phyloP scores from a whole-genome alignment of 2,329 filamentous ascomycete genomes.

The Madurella fahalii region DNA sequence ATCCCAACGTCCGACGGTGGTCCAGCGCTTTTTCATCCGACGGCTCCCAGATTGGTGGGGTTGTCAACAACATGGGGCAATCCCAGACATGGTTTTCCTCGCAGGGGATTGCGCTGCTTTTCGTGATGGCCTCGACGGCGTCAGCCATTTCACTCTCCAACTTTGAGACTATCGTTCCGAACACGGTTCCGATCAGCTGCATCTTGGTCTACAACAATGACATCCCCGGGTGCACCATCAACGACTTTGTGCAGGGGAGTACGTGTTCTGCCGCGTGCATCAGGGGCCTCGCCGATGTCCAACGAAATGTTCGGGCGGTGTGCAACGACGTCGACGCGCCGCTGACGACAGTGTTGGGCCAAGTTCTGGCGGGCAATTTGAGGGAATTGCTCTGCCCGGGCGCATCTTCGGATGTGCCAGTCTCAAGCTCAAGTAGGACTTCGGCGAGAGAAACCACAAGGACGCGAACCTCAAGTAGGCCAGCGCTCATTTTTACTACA shows the following conservation, averaged over 20 bases:
- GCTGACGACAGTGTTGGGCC: constrained; percentile 34
- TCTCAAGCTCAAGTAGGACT: background rate
- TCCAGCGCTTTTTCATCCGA: background rate
- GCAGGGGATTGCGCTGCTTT: constrained; percentile 13
- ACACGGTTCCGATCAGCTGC: constrained; percentile 37
- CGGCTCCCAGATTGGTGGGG: background rate
- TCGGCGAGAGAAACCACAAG: background rate
- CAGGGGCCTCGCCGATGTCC: constrained; percentile 66
- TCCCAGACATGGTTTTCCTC: constrained; percentile 1
- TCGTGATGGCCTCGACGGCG: constrained; percentile 24
- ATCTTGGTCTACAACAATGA: constrained; percentile 40
- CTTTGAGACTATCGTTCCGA: constrained; percentile 39
- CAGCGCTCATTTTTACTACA: constrained; percentile 16
- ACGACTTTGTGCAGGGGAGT: constrained; percentile 35
- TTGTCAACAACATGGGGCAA: constrained; percentile 11
- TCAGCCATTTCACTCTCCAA: constrained; percentile 36
- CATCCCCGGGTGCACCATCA: constrained; percentile 34
- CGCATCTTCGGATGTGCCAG: background rate
- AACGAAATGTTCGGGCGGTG: constrained; percentile 64
- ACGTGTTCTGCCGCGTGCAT: constrained; percentile 39
- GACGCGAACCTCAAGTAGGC: background rate
- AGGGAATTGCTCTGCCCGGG: constrained; percentile 35
- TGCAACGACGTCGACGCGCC: constrained; percentile 67
- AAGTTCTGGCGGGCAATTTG: constrained; percentile 36
- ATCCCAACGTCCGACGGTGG: background rate